phyloP scores from a whole-genome alignment of 2,329 filamentous ascomycete genomes.

The Pseudogymnoascus sp. region DNA sequence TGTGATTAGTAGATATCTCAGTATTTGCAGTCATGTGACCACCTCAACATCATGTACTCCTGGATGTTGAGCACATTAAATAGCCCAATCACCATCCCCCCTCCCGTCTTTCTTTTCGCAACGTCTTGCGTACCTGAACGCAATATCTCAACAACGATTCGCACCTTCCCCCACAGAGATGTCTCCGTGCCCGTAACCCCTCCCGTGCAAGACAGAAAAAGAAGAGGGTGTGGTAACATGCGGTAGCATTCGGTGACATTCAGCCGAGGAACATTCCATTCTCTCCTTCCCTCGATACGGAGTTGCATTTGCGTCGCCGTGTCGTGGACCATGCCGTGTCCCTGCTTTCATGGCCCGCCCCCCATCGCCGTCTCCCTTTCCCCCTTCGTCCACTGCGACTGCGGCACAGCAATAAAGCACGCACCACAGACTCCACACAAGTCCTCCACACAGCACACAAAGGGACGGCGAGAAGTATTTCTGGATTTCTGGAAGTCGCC shows the following conservation, averaged over 20 bases:
- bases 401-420: background rate
- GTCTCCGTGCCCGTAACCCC: background rate
- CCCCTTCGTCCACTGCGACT: background rate
- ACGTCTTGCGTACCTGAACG: background rate
- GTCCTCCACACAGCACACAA: background rate
- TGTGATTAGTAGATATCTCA: too few species aligned
- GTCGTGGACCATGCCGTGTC: background rate
- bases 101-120: background rate
- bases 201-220: background rate
- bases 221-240: background rate
- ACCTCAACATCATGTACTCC: background rate
- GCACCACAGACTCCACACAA: background rate
- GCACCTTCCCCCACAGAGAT: background rate
- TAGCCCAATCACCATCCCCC: background rate
- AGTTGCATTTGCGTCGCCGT: background rate
- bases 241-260: background rate
- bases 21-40: too few species aligned
- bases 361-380: background rate
- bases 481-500: conserved; percentile 4
- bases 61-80: background rate
- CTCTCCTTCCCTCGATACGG: background rate
- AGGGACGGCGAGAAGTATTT: background rate
- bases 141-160: background rate
- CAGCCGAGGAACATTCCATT: background rate
- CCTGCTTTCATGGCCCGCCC: background rate